Evolutionary conservation across 176 grass and related monocot genomes (phyloP).

Genomic region (Poa annua): DNA sequence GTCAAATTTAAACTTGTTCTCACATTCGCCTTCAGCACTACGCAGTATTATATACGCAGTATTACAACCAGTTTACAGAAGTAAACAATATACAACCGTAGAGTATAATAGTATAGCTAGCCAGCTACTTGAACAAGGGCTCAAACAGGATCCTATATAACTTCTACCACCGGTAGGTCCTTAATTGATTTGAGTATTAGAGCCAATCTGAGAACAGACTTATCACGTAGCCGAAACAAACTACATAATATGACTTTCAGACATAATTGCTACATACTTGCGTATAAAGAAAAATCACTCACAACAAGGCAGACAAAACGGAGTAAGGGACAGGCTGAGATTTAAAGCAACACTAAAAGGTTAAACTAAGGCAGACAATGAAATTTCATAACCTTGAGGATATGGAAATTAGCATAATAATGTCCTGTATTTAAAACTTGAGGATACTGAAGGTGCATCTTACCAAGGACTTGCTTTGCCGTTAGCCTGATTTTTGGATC

Average conservation of each 20-base stretch:
- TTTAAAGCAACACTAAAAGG: background rate
- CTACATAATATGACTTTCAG: background rate
- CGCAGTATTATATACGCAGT: background rate
- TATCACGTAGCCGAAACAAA: background rate
- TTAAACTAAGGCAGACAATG: background rate
- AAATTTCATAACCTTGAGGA: background rate
- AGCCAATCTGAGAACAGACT: background rate
- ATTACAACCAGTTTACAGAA: background rate
- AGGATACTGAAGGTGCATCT: conserved; percentile 22
- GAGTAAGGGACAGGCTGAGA: background rate
- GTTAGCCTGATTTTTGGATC: conserved; percentile 90
- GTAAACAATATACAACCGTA: background rate
- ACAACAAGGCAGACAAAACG: background rate
- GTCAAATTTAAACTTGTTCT: background rate
- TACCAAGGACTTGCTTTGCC: conserved; percentile 98
- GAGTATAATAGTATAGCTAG: background rate
- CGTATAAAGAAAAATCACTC: background rate
- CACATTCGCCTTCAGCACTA: background rate
- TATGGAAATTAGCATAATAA: conserved; percentile 22
- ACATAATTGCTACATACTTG: background rate
- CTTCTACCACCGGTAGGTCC: background rate
- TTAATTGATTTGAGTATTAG: conserved; percentile 1
- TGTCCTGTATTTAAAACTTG: background rate
- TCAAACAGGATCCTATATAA: conserved; percentile 4
- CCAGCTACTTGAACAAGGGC: conserved; percentile 7